Base-by-base conservation (phyloP, 768 basidiomycete genomes). In the Termitomyces sp. region DNA sequence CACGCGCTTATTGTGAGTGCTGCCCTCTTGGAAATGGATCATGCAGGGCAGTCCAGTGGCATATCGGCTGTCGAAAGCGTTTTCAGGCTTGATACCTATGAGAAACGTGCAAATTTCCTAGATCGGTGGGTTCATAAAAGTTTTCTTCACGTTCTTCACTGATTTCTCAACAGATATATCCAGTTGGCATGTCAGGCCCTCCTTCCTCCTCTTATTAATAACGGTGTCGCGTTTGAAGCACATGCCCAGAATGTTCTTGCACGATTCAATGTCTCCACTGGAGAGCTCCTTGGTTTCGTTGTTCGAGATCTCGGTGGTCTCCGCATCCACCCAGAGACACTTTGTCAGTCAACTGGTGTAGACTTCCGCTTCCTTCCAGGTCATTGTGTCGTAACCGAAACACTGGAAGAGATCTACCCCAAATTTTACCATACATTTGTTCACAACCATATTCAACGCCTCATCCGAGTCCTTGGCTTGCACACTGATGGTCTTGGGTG, bases 371-470 rank as follows among this genome's bases (percentile, higher is more conserved):
- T 83, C 64, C 70, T 83, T 41, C 77, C 79, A 9, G 75, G 73
- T 2, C 81, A 84, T 65, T 81, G 79, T 61, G 73, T 83, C 50
- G 75, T 74, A 16, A 79, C 80, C 0, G 60, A 67, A 35, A 73
- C 77, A 1, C 58, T 79, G 19, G 76, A 79, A 57, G 81, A 83
- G 56, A 77, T 74, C 1, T 82, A 78, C 50, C 76, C 78, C 10
- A 82, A 81, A 59, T 79, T 83, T 63, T 83, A 84, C 61, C 81
- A 83, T 64, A 83, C 81, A 1, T 77, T 83, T 49, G 70, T 84
- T 17, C 81, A 83, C 64, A 83, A 81, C 65, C 82, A 84, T 58
- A 68, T 83, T 21, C 82, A 84, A 65, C 77, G 82, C 19, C 64
- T 84, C 30, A 80, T 80, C 21, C 74, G 82, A 27, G 67, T 83